Evolutionary conservation across 2,329 filamentous ascomycete species (phyloP), one percentile per base, ranked within the genome.

Genomic region (Arthrobotrys entomopaga): DNA sequence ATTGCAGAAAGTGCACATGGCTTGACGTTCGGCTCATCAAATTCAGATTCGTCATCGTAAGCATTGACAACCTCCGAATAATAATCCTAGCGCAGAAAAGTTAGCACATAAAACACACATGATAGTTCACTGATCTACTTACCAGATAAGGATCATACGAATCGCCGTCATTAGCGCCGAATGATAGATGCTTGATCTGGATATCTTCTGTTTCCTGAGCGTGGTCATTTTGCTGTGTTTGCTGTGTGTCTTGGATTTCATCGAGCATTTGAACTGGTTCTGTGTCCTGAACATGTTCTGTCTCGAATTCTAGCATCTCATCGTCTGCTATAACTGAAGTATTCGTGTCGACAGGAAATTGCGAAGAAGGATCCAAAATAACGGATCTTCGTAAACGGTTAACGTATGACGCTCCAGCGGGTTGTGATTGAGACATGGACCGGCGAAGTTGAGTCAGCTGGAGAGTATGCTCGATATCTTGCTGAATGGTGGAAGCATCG

Each of bases 391-490:
- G 5, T 6, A 53, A 10, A 34, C 54, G 54, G 15, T 38, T 46
- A 16, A 65, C 60, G 38, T 65, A 65, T 20, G 29, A 64, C 7
- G 16, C 34, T 24, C 38, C 15, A 29, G n/a, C 50, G 49, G 38
- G 24, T 16, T 8, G 7, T 6, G 40, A 29, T 34, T 56, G 16
- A 40, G 52, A 19, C 7, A 16, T 43, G 15, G 38, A 10, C 10
- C 49, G 20, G 7, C 5, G 13, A n/a, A 38, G 19, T 48, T 24
- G 15, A 46, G n/a, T 11, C 16, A 22, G 8, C n/a, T 50, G 10
- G 15, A 65, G 7, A 42, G 2, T 48, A 11, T 65, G 52, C 15
- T 58, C 61, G 16, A 65, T 65, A 24, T 57, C 52, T 26, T 26
- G 50, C 24, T 65, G 61, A 16, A 65, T 48, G 3, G 40, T n/a